Percentiles rank a stretch among this genome's conserved stretches.
Conservation (phyloP, 768 basidiomycete species). For the Pleurotus djamor region DNA sequence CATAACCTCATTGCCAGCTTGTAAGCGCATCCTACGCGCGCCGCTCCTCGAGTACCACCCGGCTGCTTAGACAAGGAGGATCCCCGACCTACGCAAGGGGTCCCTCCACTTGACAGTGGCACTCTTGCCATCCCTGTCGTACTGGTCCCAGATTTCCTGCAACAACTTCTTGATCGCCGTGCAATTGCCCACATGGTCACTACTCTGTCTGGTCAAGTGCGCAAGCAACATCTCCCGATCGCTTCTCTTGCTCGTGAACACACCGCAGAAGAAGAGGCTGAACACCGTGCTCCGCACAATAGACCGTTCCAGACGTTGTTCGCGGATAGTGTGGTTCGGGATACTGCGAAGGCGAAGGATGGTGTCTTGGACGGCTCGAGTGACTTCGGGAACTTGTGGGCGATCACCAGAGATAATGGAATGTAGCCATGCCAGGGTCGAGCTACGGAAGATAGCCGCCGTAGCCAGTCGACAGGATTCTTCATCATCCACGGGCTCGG, state of each 20-base stretch:
- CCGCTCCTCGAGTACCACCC: not conserved
- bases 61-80: constrained; percentile 61
- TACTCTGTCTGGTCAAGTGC: constrained; percentile 49
- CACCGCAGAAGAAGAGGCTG: constrained; percentile 71
- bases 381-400: constrained; percentile 65
- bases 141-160: constrained; percentile 52
- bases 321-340: constrained; percentile 18
- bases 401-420: constrained; percentile 74
- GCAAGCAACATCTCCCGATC: constrained; percentile 41
- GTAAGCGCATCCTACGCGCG: not conserved
- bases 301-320: constrained; percentile 37
- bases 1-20: no score
- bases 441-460: constrained; percentile 68
- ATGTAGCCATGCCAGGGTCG: constrained; percentile 73
- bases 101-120: constrained; percentile 61
- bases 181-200: constrained; percentile 64
- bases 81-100: constrained; percentile 43
- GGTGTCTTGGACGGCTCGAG: constrained; percentile 48
- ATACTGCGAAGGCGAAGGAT: constrained; percentile 43
- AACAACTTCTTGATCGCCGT: constrained; percentile 52
- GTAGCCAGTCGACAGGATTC: constrained; percentile 40
- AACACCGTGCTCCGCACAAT: constrained; percentile 81
- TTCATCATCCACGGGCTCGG: constrained; percentile 13
- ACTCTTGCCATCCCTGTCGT: constrained; percentile 21
- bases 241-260: constrained; percentile 50